phyloP scores from a whole-genome alignment of 257 asterid species.

The Capsicum pubescens region DNA sequence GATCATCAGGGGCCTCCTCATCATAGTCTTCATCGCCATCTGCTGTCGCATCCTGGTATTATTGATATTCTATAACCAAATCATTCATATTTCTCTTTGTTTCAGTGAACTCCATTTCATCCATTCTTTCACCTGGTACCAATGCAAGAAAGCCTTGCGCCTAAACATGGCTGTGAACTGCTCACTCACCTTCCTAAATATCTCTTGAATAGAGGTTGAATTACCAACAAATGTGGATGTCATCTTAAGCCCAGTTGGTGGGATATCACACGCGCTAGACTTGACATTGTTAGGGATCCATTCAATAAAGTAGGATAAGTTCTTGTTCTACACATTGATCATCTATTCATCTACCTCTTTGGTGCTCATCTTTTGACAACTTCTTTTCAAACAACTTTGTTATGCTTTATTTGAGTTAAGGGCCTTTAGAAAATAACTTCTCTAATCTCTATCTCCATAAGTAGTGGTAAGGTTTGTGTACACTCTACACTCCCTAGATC shows the following conservation, averaged over 20 bases:
- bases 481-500: not conserved
- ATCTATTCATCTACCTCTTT: conserved; percentile 72
- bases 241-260: conserved; percentile 67
- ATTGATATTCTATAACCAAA: conserved; percentile 67
- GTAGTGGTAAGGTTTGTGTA: not conserved
- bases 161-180: conserved; percentile 77
- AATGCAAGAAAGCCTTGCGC: conserved; percentile 67
- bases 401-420: not conserved
- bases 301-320: conserved; percentile 68
- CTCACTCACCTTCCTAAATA: conserved; percentile 71
- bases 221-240: conserved; percentile 64
- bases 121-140: conserved; percentile 80
- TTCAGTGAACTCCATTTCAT: conserved; percentile 72
- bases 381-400: not conserved
- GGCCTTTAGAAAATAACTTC: not conserved
- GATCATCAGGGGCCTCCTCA: conserved; percentile 50
- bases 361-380: conserved; percentile 76
- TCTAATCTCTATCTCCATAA: not conserved
- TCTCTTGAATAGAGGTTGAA: conserved; percentile 68
- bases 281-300: conserved; percentile 77
- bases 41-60: conserved; percentile 67
- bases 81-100: conserved; percentile 76
- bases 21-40: conserved; percentile 61
- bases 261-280: conserved; percentile 69
- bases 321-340: conserved; percentile 72